Evolutionary conservation across 441 rosid species (phyloP).

Genomic region (Adansonia gregorii): DNA sequence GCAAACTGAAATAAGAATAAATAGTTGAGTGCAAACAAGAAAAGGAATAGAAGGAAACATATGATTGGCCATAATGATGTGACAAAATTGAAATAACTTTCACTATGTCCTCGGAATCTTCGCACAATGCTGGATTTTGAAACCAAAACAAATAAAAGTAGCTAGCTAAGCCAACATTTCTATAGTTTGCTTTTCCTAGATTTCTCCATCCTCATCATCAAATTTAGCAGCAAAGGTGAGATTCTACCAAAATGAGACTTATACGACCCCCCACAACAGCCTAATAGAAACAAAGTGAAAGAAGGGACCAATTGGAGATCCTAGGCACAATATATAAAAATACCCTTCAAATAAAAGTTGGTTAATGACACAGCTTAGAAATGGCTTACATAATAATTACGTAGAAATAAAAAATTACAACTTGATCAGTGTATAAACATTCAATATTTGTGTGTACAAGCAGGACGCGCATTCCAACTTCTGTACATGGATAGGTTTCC

Average conservation of each 20-base stretch:
- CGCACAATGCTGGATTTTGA: neutral
- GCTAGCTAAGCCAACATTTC: neutral
- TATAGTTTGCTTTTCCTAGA: neutral
- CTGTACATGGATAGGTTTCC: too few species aligned
- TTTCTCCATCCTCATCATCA: neutral
- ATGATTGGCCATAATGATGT: neutral
- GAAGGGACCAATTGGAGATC: neutral
- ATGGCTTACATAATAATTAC: too few species aligned
- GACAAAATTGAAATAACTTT: neutral
- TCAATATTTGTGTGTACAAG: too few species aligned
- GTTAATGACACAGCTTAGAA: too few species aligned
- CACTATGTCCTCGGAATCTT: neutral
- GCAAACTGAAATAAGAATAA: neutral
- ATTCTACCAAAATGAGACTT: neutral
- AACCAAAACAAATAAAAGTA: neutral
- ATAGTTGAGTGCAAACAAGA: neutral
- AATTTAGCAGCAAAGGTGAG: neutral
- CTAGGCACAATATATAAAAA: too few species aligned
- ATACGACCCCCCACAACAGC: neutral
- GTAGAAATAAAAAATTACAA: too few species aligned
- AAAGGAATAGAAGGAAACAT: neutral
- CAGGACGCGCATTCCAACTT: too few species aligned
- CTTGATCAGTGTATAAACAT: too few species aligned
- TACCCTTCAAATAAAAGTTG: too few species aligned
- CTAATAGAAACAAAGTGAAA: neutral